A percentile compares a stretch with the other conserved stretches of the same genome.
These are phyloP conservation scores for Saccharum spontaneum DNA, from an alignment of 176 grass and related monocot species.

Conservation along the genomic window DNA sequence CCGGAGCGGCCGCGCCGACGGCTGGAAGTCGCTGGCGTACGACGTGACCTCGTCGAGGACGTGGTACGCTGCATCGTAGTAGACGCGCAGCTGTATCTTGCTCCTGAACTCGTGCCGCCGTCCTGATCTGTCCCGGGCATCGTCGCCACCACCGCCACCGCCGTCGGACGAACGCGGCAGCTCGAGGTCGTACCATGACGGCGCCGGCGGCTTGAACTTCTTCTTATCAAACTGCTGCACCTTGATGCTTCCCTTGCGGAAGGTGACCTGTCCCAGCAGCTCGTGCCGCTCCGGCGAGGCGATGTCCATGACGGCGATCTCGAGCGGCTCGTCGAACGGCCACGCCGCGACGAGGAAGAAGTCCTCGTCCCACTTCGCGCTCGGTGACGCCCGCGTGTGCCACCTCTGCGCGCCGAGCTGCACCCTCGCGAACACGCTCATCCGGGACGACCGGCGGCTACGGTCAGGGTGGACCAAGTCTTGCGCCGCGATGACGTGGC, in stretches of 20 bases:
- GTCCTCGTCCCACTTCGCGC: slow-evolving; percentile 38
- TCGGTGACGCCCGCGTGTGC: not conserved
- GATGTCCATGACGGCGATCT: slow-evolving; percentile 20
- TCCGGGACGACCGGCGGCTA: not conserved
- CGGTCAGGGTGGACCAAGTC: slow-evolving; percentile 24
- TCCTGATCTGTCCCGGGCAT: not conserved
- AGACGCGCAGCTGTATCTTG: slow-evolving; percentile 41
- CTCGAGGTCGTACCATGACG: slow-evolving; percentile 31
- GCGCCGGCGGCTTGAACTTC: not conserved
- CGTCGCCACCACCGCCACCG: too few relatives aligned
- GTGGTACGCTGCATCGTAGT: slow-evolving; percentile 44
- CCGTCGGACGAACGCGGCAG: not conserved
- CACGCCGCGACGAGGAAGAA: slow-evolving; percentile 35
- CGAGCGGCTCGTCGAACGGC: slow-evolving; percentile 43
- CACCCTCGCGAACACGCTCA: not conserved
- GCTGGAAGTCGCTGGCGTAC: slow-evolving; percentile 43
- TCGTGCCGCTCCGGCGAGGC: slow-evolving; percentile 7
- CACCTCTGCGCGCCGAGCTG: slow-evolving; percentile 20
- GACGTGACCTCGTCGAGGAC: slow-evolving; percentile 35
- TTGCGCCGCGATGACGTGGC: slow-evolving; percentile 38
- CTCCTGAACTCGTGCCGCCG: slow-evolving; percentile 20
- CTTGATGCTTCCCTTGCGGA: slow-evolving; percentile 18
- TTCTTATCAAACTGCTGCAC: not conserved
- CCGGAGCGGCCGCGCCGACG: slow-evolving; percentile 13
- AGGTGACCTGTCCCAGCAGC: not conserved